A percentile compares a stretch with the other conserved stretches of the same genome.
Evolutionary conservation across 2,329 filamentous ascomycete species (phyloP).

Genomic region (Niveomyces coronatus): DNA sequence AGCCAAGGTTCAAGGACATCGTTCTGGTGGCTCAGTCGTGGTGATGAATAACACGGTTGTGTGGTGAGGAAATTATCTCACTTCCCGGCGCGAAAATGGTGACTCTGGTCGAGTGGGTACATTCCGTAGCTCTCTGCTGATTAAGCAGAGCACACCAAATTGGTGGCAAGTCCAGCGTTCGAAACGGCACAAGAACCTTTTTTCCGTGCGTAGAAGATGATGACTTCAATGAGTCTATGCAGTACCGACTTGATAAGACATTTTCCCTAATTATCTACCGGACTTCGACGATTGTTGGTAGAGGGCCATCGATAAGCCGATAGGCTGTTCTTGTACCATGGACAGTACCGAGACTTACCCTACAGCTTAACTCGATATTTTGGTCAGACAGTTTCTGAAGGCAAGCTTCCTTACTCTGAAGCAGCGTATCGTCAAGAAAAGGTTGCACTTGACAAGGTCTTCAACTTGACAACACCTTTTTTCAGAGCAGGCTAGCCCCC

Average conservation of each 20-base stretch:
- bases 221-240: neutral
- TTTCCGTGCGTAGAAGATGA: neutral
- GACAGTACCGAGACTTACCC: constrained; percentile 2
- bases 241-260: neutral
- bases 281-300: neutral
- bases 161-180: constrained; percentile 4
- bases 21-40: too few relatives aligned
- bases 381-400: too few relatives aligned
- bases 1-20: too few relatives aligned
- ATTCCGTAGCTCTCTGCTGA: neutral
- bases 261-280: neutral
- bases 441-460: too few relatives aligned
- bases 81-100: neutral
- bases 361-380: too few relatives aligned
- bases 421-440: too few relatives aligned
- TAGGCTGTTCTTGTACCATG: neutral
- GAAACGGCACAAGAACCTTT: constrained; percentile 1
- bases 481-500: neutral
- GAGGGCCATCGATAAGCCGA: neutral
- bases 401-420: too few relatives aligned
- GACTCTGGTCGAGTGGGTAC: constrained; percentile 8
- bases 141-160: constrained; percentile 5
- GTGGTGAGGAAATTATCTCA: constrained; percentile 7
- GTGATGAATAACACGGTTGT: constrained; percentile 4
- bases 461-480: neutral